A percentile compares a stretch with the other conserved stretches of the same genome.
phyloP scores from a whole-genome alignment of 2,329 filamentous ascomycete genomes.

The Xylariaceae sp. region DNA sequence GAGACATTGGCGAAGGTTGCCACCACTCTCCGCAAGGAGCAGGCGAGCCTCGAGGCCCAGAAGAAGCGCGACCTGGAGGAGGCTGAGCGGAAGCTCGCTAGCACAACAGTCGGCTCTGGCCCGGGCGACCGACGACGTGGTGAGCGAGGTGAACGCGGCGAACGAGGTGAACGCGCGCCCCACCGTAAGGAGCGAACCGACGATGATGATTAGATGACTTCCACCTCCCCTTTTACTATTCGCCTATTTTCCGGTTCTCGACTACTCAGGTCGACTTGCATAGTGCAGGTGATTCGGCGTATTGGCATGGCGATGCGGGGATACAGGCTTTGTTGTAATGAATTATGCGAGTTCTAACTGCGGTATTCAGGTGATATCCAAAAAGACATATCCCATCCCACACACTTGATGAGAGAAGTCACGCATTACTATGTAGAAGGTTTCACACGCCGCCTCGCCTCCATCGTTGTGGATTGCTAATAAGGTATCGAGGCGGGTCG shows the following conservation, averaged over 20 bases:
- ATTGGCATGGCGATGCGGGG: constrained; percentile 26
- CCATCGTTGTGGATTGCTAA: constrained; percentile 8
- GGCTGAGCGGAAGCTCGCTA: constrained; percentile 60
- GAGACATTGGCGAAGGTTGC: constrained; percentile 74
- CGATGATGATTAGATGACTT: constrained; percentile 47
- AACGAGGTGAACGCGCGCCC: constrained; percentile 30
- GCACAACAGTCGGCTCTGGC: constrained; percentile 35
- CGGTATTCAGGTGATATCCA: constrained; percentile 11
- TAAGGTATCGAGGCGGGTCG: constrained; percentile 12
- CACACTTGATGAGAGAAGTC: constrained; percentile 8
- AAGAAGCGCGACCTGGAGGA: constrained; percentile 73
- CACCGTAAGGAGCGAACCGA: constrained; percentile 46
- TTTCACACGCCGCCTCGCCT: constrained; percentile 11
- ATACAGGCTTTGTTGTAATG: constrained; percentile 22
- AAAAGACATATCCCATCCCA: constrained; percentile 7
- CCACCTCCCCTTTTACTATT: constrained; percentile 17
- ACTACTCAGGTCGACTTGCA: constrained; percentile 23
- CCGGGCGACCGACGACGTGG: constrained; percentile 32
- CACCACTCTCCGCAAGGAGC: constrained; percentile 70
- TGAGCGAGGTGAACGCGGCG: constrained; percentile 24
- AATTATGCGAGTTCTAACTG: constrained; percentile 18
- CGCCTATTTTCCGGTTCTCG: constrained; percentile 21
- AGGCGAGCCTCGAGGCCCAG: constrained; percentile 70
- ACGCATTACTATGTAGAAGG: constrained; percentile 13
- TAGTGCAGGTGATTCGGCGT: constrained; percentile 27